Evolutionary conservation across 2,329 filamentous ascomycete species (phyloP), one percentile per base, ranked within the genome.

Genomic region (Metarhizium guizhouense): DNA sequence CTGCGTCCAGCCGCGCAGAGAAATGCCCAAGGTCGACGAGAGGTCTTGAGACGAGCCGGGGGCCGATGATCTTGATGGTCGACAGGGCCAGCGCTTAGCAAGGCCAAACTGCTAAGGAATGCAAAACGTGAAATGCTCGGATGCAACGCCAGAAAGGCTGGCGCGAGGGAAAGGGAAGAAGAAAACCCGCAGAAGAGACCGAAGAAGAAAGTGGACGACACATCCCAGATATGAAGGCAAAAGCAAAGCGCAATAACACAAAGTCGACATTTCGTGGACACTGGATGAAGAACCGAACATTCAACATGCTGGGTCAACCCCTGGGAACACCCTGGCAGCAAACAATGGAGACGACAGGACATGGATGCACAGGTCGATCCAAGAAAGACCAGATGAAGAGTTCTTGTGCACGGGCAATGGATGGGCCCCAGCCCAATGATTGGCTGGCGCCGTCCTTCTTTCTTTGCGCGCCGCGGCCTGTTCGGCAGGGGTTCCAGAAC

Each of bases 1-100:
- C 49, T 43, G 32, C 20, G 49, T 49, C 56, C 56, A 56, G 55
- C 54, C 54, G 59, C 53, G 47, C 16, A n/a, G 38, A 58, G 51
- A 58, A 54, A 54, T 56, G 56, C 18, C 11, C 11, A 47, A 52
- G 34, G n/a, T 13, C 18, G 47, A 10, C 25, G 10, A 51, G 8
- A 16, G n/a, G 10, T 16, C 16, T 13, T 25, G 34, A 20, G 29
- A 18, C 25, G 13, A 10, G 25, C 20, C 30, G 30, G 34, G 16
- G 11, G 32, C 32, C 32, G 10, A 34, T 25, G 25, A 25, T 25
- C 3, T 25, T 43, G 40, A 6, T 43, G 40, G 13, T 14, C 10
- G n/a, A 43, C 11, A 43, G 34, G 13, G 13, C 34, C 25, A 25
- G 13, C 34, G 34, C 8, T 13, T 13, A 36, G 34, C 13, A 8